These are phyloP conservation scores for Cenchrus fungigraminus DNA, from an alignment of 176 grass and related monocot species.

Conservation along the genomic window DNA sequence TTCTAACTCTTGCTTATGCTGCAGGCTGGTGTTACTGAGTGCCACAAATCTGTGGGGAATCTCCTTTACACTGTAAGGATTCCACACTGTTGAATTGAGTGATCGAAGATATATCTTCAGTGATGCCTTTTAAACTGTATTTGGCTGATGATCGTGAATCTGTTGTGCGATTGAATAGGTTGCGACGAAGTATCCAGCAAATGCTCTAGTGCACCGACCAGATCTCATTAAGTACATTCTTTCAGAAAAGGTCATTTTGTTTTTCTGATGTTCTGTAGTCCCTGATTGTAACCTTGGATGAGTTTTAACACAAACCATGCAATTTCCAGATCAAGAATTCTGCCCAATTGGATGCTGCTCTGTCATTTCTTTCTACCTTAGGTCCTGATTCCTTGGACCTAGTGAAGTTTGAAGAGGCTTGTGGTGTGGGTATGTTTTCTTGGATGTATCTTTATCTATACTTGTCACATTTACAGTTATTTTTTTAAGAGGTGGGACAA, in stretches of 20 bases:
- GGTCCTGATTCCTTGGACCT: constrained; percentile 71
- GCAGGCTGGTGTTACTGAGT: constrained; percentile 70
- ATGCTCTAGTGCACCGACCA: constrained; percentile 83
- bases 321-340: constrained; percentile 78
- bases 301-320: constrained; percentile 7
- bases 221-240: constrained; percentile 67
- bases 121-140: neutral
- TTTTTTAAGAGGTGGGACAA: neutral
- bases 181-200: constrained; percentile 80
- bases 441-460: neutral
- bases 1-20: constrained; percentile 24
- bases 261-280: neutral
- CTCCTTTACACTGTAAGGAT: constrained; percentile 69
- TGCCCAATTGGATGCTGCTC: constrained; percentile 78
- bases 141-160: neutral
- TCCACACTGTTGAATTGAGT: neutral
- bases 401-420: constrained; percentile 82
- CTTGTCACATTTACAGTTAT: neutral
- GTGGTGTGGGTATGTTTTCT: constrained; percentile 74
- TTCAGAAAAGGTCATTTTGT: constrained; percentile 54
- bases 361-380: constrained; percentile 69
- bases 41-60: constrained; percentile 75
- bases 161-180: constrained; percentile 48
- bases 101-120: neutral
- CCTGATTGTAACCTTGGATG: neutral